Conservation (phyloP, 2,329 filamentous ascomycete species). For the Colletotrichum tropicale region DNA sequence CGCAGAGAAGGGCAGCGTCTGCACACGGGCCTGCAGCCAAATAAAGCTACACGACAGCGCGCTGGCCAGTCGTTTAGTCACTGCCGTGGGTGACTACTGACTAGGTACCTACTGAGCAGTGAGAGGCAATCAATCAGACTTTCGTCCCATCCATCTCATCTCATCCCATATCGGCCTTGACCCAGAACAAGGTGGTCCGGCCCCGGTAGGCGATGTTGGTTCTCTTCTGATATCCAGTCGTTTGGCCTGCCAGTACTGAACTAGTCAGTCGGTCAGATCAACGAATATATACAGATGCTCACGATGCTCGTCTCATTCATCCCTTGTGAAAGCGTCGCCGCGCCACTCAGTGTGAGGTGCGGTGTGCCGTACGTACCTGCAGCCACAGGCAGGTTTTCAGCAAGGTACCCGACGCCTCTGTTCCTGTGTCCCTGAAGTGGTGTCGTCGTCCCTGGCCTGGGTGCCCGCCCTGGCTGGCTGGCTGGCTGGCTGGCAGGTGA, state of each 20-base stretch:
- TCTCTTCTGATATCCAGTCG: background rate
- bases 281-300: background rate
- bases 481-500: background rate
- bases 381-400: background rate
- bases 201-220: background rate
- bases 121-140: slow-evolving; percentile 1
- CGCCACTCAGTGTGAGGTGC: background rate
- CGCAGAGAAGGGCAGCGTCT: background rate
- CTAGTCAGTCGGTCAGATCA: background rate
- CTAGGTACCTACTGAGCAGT: background rate
- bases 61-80: background rate
- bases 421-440: background rate
- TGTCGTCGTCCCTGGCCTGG: background rate
- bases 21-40: background rate
- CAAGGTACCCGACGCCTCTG: background rate
- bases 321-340: background rate
- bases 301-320: background rate
- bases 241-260: background rate
- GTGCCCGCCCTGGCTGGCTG: background rate
- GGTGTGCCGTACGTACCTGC: background rate
- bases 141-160: slow-evolving; percentile 9
- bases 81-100: background rate
- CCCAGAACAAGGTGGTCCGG: background rate
- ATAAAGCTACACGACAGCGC: background rate
- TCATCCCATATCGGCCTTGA: background rate